These are phyloP conservation scores for Lichenothelia convexa DNA, from an alignment of 495 filamentous ascomycete genomes.

Conservation along the genomic window DNA sequence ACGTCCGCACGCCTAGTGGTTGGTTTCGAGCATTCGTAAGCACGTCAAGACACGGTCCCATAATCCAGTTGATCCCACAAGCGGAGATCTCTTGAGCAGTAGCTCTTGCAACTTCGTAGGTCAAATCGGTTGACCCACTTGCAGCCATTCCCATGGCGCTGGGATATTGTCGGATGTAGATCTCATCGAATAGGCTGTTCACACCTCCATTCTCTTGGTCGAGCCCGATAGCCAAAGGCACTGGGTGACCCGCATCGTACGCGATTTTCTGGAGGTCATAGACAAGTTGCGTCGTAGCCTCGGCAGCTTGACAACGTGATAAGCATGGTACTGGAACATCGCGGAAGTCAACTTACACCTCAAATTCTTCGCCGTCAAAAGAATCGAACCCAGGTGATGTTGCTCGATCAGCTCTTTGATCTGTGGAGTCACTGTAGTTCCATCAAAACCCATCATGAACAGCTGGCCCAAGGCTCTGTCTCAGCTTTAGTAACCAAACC, in stretches of 20 bases:
- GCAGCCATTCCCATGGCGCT: slow-evolving; percentile 83
- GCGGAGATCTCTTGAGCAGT: slow-evolving; percentile 73
- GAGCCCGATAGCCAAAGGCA: slow-evolving; percentile 65
- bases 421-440: slow-evolving; percentile 67
- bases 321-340: background rate
- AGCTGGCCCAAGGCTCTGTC: slow-evolving; percentile 63
- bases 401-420: slow-evolving; percentile 71
- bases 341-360: slow-evolving; percentile 41
- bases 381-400: slow-evolving; percentile 66
- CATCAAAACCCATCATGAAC: slow-evolving; percentile 93
- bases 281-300: slow-evolving; percentile 63
- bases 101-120: slow-evolving; percentile 67
- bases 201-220: slow-evolving; percentile 93
- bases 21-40: slow-evolving; percentile 77
- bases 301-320: slow-evolving; percentile 40
- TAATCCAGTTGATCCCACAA: slow-evolving; percentile 77
- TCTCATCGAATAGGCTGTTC: slow-evolving; percentile 82
- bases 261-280: slow-evolving; percentile 78
- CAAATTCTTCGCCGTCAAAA: slow-evolving; percentile 78
- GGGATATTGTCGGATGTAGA: slow-evolving; percentile 79
- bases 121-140: slow-evolving; percentile 56
- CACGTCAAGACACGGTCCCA: slow-evolving; percentile 80
- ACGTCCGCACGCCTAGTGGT: slow-evolving; percentile 65
- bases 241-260: slow-evolving; percentile 66
- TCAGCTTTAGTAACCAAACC: too few species aligned